A percentile compares a stretch with the other conserved stretches of the same genome.
phyloP scores from a whole-genome alignment of 2,329 filamentous ascomycete genomes.

The Verticillium nubilum region DNA sequence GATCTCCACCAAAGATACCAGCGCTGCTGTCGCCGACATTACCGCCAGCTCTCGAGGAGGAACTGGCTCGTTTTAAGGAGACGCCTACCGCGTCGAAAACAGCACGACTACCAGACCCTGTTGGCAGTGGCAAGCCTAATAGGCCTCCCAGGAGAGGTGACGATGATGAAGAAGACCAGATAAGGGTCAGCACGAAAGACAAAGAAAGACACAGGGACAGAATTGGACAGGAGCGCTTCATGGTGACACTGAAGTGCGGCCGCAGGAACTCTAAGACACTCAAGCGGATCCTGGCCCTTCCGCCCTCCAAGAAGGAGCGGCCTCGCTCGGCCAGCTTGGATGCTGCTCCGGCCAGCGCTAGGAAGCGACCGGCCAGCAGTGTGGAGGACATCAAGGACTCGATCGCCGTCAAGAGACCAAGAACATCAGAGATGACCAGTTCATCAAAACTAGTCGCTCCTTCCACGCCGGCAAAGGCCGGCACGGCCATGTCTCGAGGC shows the following conservation, averaged over 20 bases:
- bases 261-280: conserved; percentile 39
- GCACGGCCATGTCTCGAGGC: conserved; percentile 46
- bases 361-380: conserved; percentile 41
- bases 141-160: conserved; percentile 22
- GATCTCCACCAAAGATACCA: conserved; percentile 33
- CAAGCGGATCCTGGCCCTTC: conserved; percentile 39
- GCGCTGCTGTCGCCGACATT: conserved; percentile 51
- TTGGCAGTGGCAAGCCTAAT: conserved; percentile 21
- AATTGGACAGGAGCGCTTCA: conserved; percentile 18
- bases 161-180: conserved; percentile 26
- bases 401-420: conserved; percentile 34
- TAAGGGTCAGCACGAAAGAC: conserved; percentile 9
- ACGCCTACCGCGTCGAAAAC: conserved; percentile 10
- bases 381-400: conserved; percentile 30
- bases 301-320: conserved; percentile 30
- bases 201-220: conserved; percentile 9
- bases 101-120: conserved; percentile 24
- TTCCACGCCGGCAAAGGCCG: conserved; percentile 45
- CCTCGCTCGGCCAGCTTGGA: conserved; percentile 35
- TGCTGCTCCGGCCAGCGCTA: conserved; percentile 28
- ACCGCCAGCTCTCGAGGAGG: conserved; percentile 44
- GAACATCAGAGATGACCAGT: conserved; percentile 32
- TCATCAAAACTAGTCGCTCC: conserved; percentile 30
- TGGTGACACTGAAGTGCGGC: conserved; percentile 44
- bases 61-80: conserved; percentile 22